Conservation (phyloP, 2,329 filamentous ascomycete genomes). For the Pseudopithomyces maydicus region DNA sequence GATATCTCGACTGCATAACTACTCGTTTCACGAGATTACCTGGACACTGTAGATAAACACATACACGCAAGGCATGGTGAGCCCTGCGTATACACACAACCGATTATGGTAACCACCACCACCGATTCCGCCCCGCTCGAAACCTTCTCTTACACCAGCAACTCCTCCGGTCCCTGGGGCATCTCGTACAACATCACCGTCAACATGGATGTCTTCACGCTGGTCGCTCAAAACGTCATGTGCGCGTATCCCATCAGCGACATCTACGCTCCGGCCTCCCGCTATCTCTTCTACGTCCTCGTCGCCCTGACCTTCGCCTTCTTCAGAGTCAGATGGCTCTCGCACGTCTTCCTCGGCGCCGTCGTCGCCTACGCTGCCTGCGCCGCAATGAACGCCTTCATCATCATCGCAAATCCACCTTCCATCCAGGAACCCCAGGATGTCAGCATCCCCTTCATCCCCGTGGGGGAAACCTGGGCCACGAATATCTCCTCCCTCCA, state of each 20-base stretch:
- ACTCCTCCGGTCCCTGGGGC: not conserved
- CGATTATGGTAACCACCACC: not conserved
- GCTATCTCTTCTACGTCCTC: conserved; percentile 10
- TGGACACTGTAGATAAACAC: no score
- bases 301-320: conserved; percentile 11
- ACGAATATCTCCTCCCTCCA: not conserved
- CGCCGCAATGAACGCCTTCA: conserved; percentile 17
- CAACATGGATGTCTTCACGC: not conserved
- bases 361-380: conserved; percentile 14
- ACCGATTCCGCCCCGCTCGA: not conserved
- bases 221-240: conserved; percentile 11
- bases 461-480: not conserved
- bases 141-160: not conserved
- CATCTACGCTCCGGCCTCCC: conserved; percentile 12
- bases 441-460: conserved; percentile 6
- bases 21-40: no score
- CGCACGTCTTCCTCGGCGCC: conserved; percentile 6
- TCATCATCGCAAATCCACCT: conserved; percentile 6
- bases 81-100: not conserved
- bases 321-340: not conserved
- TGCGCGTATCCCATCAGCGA: conserved; percentile 16
- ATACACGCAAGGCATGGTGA: no score
- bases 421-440: not conserved
- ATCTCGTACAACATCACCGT: not conserved
- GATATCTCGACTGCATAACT: no score